These are phyloP conservation scores for Metschnikowia drakensbergensis DNA, from an alignment of 805 yeast species.

Conservation along the genomic window DNA sequence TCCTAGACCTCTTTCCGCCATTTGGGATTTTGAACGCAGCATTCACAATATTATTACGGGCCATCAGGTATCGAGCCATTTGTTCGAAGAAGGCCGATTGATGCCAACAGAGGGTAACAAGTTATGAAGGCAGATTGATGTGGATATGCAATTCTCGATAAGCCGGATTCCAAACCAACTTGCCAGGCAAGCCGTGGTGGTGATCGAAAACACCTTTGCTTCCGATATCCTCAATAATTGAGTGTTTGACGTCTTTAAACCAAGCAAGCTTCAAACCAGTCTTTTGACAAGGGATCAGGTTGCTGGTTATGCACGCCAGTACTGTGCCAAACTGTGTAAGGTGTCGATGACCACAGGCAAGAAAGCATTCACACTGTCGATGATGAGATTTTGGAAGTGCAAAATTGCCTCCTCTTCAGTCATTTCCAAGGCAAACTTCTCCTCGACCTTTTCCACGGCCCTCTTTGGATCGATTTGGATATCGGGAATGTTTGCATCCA, in stretches of 20 bases:
- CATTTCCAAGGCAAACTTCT: slow-evolving; percentile 89
- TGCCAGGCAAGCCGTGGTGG: too few relatives aligned
- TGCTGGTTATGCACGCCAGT: slow-evolving; percentile 75
- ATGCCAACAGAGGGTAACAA: neutral
- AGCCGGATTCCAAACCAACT: too few relatives aligned
- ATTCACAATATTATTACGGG: slow-evolving; percentile 7
- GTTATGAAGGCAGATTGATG: neutral
- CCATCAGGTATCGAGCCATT: neutral
- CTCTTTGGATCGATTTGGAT: slow-evolving; percentile 78
- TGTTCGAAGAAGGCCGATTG: neutral
- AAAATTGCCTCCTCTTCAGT: slow-evolving; percentile 93
- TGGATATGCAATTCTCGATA: too few relatives aligned
- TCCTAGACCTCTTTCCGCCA: slow-evolving; percentile 40
- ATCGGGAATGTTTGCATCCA: slow-evolving; percentile 89
- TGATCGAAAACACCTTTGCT: too few relatives aligned
- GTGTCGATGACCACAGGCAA: slow-evolving; percentile 94
- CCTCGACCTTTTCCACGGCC: slow-evolving; percentile 87
- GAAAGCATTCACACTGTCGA: slow-evolving; percentile 90
- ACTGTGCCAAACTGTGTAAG: slow-evolving; percentile 92
- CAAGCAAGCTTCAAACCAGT: too few relatives aligned
- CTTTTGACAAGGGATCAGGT: too few relatives aligned
- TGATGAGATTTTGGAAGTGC: slow-evolving; percentile 90
- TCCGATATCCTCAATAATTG: too few relatives aligned
- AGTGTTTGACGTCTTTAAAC: too few relatives aligned
- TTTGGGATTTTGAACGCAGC: slow-evolving; percentile 24